Evolutionary conservation across 305 asterid species (phyloP).

Genomic region (Fraxinus ornus): DNA sequence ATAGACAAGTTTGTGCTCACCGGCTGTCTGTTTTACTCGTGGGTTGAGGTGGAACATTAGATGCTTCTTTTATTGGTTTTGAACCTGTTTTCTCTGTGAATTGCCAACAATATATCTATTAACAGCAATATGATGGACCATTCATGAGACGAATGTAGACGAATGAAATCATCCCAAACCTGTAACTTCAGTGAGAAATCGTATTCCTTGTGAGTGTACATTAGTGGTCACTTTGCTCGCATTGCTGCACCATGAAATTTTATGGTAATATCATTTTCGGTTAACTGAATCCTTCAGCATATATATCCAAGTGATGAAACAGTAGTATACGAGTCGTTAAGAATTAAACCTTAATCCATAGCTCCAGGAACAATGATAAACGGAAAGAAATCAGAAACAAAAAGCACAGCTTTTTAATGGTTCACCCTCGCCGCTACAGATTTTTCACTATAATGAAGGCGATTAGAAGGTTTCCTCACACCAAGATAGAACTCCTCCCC

Average conservation of each 20-base stretch:
- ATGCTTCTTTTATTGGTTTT: slow-evolving; percentile 30
- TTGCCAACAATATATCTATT: slow-evolving; percentile 1
- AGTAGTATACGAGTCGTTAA: not conserved
- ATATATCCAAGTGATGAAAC: slow-evolving; percentile 11
- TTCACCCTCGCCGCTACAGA: not conserved
- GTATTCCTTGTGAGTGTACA: slow-evolving; percentile 75
- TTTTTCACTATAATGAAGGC: not conserved
- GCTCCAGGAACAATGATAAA: not conserved
- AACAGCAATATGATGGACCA: not conserved
- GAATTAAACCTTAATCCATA: not conserved
- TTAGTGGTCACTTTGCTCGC: slow-evolving; percentile 85
- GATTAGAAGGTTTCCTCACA: not conserved
- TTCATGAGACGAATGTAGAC: not conserved
- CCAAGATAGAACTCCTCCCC: not conserved
- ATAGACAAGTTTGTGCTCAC: slow-evolving; percentile 28
- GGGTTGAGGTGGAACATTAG: slow-evolving; percentile 35
- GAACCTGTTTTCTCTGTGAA: slow-evolving; percentile 40
- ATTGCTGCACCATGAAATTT: slow-evolving; percentile 45
- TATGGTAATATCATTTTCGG: slow-evolving; percentile 8
- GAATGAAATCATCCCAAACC: slow-evolving; percentile 37
- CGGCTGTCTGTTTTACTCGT: slow-evolving; percentile 40
- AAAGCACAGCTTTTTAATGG: not conserved
- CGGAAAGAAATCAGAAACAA: not conserved
- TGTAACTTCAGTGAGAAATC: slow-evolving; percentile 73
- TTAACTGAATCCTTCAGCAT: not conserved